phyloP scores from a whole-genome alignment of 2,329 filamentous ascomycete genomes.

The Talaromyces atroroseus region DNA sequence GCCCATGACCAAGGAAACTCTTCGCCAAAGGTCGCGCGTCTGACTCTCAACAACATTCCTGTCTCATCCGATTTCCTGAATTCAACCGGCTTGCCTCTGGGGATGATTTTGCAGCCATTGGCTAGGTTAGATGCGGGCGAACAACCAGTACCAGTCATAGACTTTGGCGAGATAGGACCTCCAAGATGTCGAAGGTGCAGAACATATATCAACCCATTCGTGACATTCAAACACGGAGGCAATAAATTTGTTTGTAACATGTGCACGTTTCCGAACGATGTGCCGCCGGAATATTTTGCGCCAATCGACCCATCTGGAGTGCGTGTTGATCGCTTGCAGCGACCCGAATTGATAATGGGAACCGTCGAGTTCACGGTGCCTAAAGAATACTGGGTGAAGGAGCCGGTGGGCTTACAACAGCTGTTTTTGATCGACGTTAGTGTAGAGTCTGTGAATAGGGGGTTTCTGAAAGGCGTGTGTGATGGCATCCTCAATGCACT shows the following conservation, averaged over 20 bases:
- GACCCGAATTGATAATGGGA: slow-evolving; percentile 82
- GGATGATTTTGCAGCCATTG: slow-evolving; percentile 81
- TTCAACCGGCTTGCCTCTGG: slow-evolving; percentile 77
- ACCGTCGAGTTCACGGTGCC: slow-evolving; percentile 96
- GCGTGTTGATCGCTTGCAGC: slow-evolving; percentile 78
- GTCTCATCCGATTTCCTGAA: slow-evolving; percentile 71
- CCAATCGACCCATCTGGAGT: slow-evolving; percentile 82
- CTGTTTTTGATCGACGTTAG: slow-evolving; percentile 92
- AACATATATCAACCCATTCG: slow-evolving; percentile 97
- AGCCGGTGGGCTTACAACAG: slow-evolving; percentile 81
- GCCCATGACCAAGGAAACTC: slow-evolving; percentile 96
- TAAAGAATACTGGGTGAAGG: slow-evolving; percentile 97
- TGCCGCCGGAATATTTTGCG: slow-evolving; percentile 84
- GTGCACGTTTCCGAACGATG: slow-evolving; percentile 95
- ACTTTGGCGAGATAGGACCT: slow-evolving; percentile 87
- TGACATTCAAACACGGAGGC: slow-evolving; percentile 90
- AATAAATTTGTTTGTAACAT: slow-evolving; percentile 98
- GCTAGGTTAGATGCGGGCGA: slow-evolving; percentile 80
- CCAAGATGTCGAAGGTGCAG: slow-evolving; percentile 88
- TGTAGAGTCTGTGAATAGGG: slow-evolving; percentile 83
- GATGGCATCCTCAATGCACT: slow-evolving; percentile 80
- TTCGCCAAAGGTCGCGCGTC: slow-evolving; percentile 85
- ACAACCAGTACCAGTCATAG: slow-evolving; percentile 79
- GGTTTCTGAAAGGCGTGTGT: slow-evolving; percentile 84
- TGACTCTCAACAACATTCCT: slow-evolving; percentile 92